phyloP scores from a whole-genome alignment of 192 early-diverging fungal genomes.

The Dispira parvispora region DNA sequence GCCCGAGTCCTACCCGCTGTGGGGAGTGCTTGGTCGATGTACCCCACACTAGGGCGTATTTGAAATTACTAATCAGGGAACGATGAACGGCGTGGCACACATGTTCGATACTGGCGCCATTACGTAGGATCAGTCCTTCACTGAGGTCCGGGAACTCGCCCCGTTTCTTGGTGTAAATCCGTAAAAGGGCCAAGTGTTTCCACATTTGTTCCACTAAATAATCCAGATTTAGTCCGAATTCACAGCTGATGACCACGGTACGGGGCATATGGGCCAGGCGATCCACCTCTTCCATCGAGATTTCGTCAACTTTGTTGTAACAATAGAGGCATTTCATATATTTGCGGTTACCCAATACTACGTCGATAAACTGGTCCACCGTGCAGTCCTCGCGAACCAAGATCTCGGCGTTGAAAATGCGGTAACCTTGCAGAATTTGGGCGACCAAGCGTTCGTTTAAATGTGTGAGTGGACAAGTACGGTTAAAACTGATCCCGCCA shows the following conservation, averaged over 20 bases:
- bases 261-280: conserved; percentile 72
- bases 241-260: conserved; percentile 84
- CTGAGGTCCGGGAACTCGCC: conserved; percentile 91
- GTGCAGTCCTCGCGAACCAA: conserved; percentile 92
- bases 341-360: conserved; percentile 94
- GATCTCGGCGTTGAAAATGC: conserved; percentile 96
- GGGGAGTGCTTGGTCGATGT: conserved; percentile 92
- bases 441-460: conserved; percentile 86
- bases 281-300: conserved; percentile 92
- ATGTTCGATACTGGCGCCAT: conserved; percentile 62
- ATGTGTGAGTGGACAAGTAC: conserved; percentile 71
- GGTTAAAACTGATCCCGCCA: conserved; percentile 89
- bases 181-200: conserved; percentile 71
- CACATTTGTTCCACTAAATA: conserved; percentile 82
- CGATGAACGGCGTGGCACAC: conserved; percentile 83
- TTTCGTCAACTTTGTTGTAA: conserved; percentile 96
- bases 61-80: conserved; percentile 70
- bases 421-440: conserved; percentile 90
- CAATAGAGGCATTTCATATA: conserved; percentile 91
- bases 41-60: conserved; percentile 95
- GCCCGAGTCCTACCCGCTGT: conserved; percentile 77
- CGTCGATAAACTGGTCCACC: conserved; percentile 96
- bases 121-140: conserved; percentile 76
- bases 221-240: conserved; percentile 82
- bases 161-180: conserved; percentile 93